phyloP scores from a whole-genome alignment of 192 early-diverging fungal species.

The Umbelopsis ramanniana region DNA sequence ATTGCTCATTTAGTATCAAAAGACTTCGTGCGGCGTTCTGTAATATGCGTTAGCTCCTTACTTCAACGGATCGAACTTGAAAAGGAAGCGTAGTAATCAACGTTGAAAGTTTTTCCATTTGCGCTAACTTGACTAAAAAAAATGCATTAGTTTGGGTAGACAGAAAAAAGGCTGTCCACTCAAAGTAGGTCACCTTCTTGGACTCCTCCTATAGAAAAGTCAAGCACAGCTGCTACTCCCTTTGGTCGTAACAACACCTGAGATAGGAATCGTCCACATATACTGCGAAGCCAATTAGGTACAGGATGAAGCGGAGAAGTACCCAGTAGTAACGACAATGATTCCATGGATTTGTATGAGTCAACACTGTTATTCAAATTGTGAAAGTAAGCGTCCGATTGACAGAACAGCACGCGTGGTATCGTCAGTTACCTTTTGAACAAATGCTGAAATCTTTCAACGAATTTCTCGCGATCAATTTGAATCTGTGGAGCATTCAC shows the following conservation, averaged over 20 bases:
- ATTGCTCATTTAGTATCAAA: background rate
- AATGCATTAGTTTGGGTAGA: background rate
- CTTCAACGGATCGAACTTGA: slow-evolving; percentile 61
- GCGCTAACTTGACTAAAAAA: slow-evolving; percentile 49
- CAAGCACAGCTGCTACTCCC: slow-evolving; percentile 66
- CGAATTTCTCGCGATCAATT: slow-evolving; percentile 8
- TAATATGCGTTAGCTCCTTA: slow-evolving; percentile 11
- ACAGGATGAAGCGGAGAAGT: slow-evolving; percentile 53
- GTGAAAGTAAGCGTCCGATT: background rate
- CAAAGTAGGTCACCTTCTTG: slow-evolving; percentile 37
- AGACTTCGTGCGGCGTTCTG: background rate
- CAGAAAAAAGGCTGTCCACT: background rate
- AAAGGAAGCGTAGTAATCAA: slow-evolving; percentile 61
- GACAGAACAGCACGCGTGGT: background rate
- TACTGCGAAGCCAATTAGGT: slow-evolving; percentile 64
- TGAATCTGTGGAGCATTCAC: background rate
- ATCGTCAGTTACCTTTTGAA: background rate
- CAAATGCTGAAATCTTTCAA: background rate
- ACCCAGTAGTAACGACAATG: slow-evolving; percentile 67
- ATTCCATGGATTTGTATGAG: slow-evolving; percentile 52
- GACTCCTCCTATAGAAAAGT: slow-evolving; percentile 67
- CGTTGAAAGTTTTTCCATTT: slow-evolving; percentile 62
- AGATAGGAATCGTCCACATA: slow-evolving; percentile 72
- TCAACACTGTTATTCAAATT: background rate
- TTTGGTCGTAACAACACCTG: slow-evolving; percentile 66